Conservation (phyloP, 176 grass and related monocot species). For the Carex scoparia region DNA sequence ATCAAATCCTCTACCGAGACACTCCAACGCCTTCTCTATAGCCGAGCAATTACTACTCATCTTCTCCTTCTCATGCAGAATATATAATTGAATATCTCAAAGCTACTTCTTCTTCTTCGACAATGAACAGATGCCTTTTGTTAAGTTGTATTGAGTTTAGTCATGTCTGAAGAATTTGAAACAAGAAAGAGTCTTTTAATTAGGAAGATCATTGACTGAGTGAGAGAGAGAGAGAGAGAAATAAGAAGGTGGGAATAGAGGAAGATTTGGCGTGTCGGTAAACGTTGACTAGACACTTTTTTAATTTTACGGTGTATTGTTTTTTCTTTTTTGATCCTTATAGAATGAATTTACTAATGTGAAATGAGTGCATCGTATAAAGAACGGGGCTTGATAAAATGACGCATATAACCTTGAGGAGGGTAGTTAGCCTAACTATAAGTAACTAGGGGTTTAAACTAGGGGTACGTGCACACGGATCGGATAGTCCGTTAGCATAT, state of each 20-base stretch:
- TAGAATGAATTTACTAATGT: conserved; percentile 9
- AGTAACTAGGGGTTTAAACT: no score
- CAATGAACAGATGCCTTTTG: neutral
- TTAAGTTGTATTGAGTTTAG: neutral
- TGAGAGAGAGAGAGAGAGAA: neutral
- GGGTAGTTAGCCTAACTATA: no score
- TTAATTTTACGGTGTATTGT: neutral
- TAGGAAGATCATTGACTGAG: neutral
- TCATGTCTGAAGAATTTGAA: no score
- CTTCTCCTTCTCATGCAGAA: neutral
- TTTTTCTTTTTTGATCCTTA: neutral
- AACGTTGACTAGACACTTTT: conserved; percentile 36
- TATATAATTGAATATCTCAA: neutral
- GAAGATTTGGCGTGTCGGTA: conserved; percentile 12
- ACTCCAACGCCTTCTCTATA: conserved; percentile 46
- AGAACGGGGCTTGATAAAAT: neutral
- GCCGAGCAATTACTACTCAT: conserved; percentile 23
- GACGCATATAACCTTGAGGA: neutral
- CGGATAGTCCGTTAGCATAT: no score
- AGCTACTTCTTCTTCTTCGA: no score
- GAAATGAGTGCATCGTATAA: neutral
- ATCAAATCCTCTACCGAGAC: conserved; percentile 72
- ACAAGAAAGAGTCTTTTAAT: neutral
- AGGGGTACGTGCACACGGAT: no score
- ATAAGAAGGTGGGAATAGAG: conserved; percentile 6